These are phyloP conservation scores for Starmerella riodocensis DNA, from an alignment of 805 yeast genomes.

Conservation along the genomic window DNA sequence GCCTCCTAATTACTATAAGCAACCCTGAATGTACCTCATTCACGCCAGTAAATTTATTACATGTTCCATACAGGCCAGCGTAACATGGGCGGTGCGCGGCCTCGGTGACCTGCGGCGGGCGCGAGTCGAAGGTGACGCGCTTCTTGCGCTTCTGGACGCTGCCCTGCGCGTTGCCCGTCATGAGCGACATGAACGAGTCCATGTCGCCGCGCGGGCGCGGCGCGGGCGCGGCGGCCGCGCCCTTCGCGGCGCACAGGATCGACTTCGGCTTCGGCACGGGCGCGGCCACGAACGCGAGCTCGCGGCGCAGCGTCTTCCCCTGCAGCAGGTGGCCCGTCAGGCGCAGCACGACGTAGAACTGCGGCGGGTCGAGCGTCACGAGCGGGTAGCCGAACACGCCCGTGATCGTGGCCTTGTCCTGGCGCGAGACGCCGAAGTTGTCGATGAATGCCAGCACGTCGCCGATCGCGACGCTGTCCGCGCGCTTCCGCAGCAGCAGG, in stretches of 20 bases:
- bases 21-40: too few species aligned
- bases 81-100: slow-evolving; percentile 32
- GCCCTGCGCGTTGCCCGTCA: slow-evolving; percentile 45
- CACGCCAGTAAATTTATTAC: too few species aligned
- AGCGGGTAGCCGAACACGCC: slow-evolving; percentile 26
- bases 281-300: slow-evolving; percentile 34
- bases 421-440: slow-evolving; percentile 54
- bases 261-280: slow-evolving; percentile 71
- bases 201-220: slow-evolving; percentile 35
- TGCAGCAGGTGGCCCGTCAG: slow-evolving; percentile 58
- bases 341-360: slow-evolving; percentile 77
- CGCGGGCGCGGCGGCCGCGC: slow-evolving; percentile 26
- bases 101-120: slow-evolving; percentile 31
- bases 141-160: slow-evolving; percentile 21
- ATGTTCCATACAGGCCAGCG: too few species aligned
- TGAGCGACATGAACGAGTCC: slow-evolving; percentile 72
- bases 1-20: too few species aligned
- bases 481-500: slow-evolving; percentile 52
- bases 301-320: slow-evolving; percentile 36
- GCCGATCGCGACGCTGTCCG: slow-evolving; percentile 49
- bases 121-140: slow-evolving; percentile 27
- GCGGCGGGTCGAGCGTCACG: slow-evolving; percentile 65
- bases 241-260: slow-evolving; percentile 39
- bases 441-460: slow-evolving; percentile 70
- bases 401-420: slow-evolving; percentile 33